These are phyloP conservation scores for Lyophyllum decastes DNA, from an alignment of 768 basidiomycete species.

Conservation along the genomic window DNA sequence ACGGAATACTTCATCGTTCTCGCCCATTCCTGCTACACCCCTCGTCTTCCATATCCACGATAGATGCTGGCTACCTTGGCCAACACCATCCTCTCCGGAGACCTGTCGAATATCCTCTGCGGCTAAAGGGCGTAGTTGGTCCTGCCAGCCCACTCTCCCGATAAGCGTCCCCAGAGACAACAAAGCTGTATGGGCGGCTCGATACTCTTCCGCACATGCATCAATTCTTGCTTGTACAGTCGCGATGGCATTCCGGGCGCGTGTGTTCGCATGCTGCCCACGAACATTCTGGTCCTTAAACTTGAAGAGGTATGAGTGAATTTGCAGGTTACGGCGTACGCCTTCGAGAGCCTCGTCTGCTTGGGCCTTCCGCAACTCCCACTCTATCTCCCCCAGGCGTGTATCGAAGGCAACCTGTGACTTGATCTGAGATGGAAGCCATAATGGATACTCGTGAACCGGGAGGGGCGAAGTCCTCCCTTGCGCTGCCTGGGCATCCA, in stretches of 20 bases:
- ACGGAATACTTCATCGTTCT: background rate
- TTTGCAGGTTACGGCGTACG: conserved; percentile 4
- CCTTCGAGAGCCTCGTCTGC: conserved; percentile 10
- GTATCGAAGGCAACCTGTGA: background rate
- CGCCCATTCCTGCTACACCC: background rate
- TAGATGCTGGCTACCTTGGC: conserved; percentile 3
- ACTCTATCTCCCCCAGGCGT: conserved; percentile 7
- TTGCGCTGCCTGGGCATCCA: background rate
- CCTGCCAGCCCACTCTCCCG: background rate
- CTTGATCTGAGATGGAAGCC: conserved; percentile 2
- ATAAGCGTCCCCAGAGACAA: background rate
- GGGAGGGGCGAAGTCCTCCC: background rate
- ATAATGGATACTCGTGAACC: background rate
- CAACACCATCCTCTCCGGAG: background rate
- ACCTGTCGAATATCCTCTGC: background rate
- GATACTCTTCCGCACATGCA: conserved; percentile 2
- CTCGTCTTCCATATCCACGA: conserved; percentile 14
- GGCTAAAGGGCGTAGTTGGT: background rate
- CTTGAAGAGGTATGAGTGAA: conserved; percentile 6
- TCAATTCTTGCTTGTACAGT: background rate
- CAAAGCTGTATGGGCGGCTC: background rate
- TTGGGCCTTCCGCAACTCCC: conserved; percentile 5
- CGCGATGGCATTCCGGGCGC: background rate
- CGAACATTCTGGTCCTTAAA: conserved; percentile 13
- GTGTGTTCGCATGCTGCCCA: conserved; percentile 11